Base-by-base conservation (phyloP, 129 eudicot genomes). In the Logfia minima region DNA sequence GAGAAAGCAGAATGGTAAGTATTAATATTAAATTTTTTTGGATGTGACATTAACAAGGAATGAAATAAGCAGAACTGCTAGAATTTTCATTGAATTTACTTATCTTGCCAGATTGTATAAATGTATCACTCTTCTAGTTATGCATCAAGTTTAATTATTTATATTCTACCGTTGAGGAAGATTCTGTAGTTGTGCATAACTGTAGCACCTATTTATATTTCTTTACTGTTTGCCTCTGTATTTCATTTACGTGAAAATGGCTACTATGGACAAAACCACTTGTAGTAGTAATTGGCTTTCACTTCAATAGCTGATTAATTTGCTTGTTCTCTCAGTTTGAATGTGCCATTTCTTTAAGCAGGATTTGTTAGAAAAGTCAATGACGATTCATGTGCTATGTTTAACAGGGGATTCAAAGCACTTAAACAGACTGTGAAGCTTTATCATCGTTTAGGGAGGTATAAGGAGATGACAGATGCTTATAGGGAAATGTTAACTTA, bases 1-100 rank as follows among this genome's bases (percentile, higher is more conserved):
- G 97, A 95, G 81, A 95, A 95, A 88, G 95, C 99, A 43, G 99
- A 95, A 60, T 95, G 99, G 99, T 92, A 65, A 87, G 93, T 69
- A 60, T 67, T 78, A 10, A 24, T 35, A n/a, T 51, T 70, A 75
- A 52, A 59, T 61, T n/a, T 53, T 53, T 39, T 26, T 48, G 55
- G 65, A 66, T 66, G 56, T 76, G 80, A 76, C 68, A 24, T 74
- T 0, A 74, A 22, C 37, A 74, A 13, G 32, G 63, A 19, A 19
- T 19, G 26, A 58, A 58, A 58, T 21, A 45, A 45, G 59, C 11
- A 4, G 28, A 24, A 11, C 60, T 24, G 35, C 74, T 70, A 72
- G 6, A 32, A 56, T 26, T 18, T 29, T 7, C 21, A 18, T 37
- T 16, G 31, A 23, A 65, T 17, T 64, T 31, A 26, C 69, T 64